phyloP scores from a whole-genome alignment of 2,329 filamentous ascomycete species.

The Macrophomina phaseolina region DNA sequence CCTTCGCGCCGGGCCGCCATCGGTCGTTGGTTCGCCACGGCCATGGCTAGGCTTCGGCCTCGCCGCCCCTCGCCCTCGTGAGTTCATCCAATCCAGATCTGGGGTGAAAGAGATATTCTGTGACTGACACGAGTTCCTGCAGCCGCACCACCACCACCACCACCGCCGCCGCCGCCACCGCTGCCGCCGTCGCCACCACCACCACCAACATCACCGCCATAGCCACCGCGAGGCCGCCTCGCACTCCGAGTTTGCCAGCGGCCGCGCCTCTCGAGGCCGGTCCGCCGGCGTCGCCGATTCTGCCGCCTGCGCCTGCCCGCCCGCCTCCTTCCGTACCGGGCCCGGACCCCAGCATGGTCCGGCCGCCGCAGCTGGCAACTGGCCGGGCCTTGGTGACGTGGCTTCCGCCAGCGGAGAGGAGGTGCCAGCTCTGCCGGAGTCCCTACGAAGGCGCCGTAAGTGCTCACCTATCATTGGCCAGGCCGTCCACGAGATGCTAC shows the following conservation, averaged over 20 bases:
- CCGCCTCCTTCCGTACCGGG: not conserved
- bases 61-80: not conserved
- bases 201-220: not conserved
- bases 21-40: slow-evolving; percentile 17
- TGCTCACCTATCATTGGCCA: not conserved
- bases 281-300: not conserved
- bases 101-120: not conserved
- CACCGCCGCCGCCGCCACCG: no score
- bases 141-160: no score
- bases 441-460: slow-evolving; percentile 11
- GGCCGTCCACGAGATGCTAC: not conserved
- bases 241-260: not conserved
- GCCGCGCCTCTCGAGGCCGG: not conserved
- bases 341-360: not conserved
- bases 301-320: not conserved
- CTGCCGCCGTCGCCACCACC: no score
- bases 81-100: not conserved
- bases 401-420: not conserved
- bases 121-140: not conserved
- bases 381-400: not conserved
- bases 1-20: slow-evolving; percentile 2
- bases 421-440: not conserved
- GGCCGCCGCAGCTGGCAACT: not conserved
- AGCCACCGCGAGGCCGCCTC: not conserved
- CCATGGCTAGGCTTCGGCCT: not conserved